A percentile compares a stretch with the other conserved stretches of the same genome.
These are phyloP conservation scores for Aureobasidium sp. DNA, from an alignment of 2,329 filamentous ascomycete species.

Conservation along the genomic window DNA sequence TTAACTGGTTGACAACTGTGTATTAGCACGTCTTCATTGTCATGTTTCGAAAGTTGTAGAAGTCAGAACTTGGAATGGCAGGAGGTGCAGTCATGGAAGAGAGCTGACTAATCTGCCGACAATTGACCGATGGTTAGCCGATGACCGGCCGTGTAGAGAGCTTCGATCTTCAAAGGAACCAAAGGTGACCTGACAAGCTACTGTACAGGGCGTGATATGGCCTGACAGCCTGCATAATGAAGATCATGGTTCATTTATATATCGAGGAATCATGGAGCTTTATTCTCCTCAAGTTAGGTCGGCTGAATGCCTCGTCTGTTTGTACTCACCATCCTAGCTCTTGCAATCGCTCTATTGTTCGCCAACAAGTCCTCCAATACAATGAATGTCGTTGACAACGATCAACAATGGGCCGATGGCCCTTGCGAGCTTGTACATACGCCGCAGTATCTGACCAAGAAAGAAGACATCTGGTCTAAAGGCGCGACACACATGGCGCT, in stretches of 20 bases:
- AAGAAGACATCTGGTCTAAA: constrained; percentile 8
- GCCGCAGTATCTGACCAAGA: background rate
- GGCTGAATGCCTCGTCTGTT: background rate
- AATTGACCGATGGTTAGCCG: background rate
- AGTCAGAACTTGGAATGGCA: too few relatives aligned
- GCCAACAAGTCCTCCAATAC: background rate
- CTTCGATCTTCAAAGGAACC: background rate
- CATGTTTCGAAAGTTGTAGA: background rate
- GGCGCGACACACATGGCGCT: constrained; percentile 30
- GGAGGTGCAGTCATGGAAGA: background rate
- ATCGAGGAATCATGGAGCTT: background rate
- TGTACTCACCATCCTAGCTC: background rate
- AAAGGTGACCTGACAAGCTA: background rate
- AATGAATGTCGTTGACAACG: background rate
- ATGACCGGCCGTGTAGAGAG: background rate
- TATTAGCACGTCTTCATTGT: background rate
- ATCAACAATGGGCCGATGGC: background rate
- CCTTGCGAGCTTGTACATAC: background rate
- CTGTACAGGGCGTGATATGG: background rate
- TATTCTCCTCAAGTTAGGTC: background rate
- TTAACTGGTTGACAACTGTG: too few relatives aligned
- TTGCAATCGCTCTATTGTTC: background rate
- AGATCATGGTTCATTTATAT: too few relatives aligned
- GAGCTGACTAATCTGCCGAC: background rate
- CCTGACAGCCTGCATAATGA: background rate